Percentiles rank a stretch among this genome's conserved stretches.
These are phyloP conservation scores for Fusarium phyllophilum DNA, from an alignment of 2,329 filamentous ascomycete species.

Conservation along the genomic window DNA sequence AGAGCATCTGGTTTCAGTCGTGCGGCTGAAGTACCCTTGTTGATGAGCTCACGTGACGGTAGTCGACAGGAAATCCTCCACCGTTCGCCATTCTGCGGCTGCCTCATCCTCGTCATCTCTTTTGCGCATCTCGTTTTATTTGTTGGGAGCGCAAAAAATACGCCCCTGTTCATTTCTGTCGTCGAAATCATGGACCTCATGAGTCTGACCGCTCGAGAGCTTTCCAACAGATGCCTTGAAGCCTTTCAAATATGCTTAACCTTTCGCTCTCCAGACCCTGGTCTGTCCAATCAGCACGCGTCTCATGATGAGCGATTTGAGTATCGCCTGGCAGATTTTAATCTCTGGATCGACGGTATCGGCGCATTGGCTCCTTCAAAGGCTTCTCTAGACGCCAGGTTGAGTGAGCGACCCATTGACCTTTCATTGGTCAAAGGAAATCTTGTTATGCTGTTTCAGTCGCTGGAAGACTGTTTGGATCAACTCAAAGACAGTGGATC, in stretches of 20 bases:
- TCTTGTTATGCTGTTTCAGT: neutral
- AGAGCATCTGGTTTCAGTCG: fast-evolving
- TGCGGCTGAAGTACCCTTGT: neutral
- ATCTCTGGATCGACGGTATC: neutral
- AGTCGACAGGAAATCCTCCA: neutral
- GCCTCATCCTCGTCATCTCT: neutral
- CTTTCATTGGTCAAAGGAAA: neutral
- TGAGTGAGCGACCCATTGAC: neutral
- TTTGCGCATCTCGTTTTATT: no score
- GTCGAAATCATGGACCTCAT: fast-evolving
- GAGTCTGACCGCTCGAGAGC: neutral
- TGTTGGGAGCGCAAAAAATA: no score
- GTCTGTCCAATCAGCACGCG: neutral
- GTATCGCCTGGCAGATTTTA: neutral
- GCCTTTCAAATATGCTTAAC: neutral
- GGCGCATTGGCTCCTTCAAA: neutral
- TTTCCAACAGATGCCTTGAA: neutral
- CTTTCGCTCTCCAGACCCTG: fast-evolving
- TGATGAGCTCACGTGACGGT: neutral
- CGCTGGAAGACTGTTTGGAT: fast-evolving
- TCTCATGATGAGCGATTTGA: neutral
- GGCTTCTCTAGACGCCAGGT: neutral
- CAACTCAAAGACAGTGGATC: fast-evolving
- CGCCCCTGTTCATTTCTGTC: fast-evolving
- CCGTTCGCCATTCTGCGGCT: fast-evolving